phyloP scores from a whole-genome alignment of 306 rosid species.

The Alnus rubra region DNA sequence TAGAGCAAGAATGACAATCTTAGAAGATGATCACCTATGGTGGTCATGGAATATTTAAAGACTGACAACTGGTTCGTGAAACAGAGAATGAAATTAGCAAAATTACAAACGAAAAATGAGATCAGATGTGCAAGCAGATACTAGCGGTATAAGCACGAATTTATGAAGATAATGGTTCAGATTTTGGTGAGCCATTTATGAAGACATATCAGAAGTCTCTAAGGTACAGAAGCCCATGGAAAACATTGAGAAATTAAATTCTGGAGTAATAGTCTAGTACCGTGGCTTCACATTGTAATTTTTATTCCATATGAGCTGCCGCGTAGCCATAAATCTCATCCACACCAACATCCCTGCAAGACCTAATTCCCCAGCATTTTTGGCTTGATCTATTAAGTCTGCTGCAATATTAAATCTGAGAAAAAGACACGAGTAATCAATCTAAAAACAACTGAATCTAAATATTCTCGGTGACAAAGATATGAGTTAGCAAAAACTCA shows the following conservation, averaged over 20 bases:
- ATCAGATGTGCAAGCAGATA: conserved; percentile 22
- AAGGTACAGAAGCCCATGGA: conserved; percentile 19
- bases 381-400: conserved; percentile 75
- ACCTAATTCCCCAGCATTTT: conserved; percentile 74
- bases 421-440: conserved; percentile 27
- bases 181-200: conserved; percentile 12
- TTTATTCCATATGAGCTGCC: conserved; percentile 99
- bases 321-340: conserved; percentile 99
- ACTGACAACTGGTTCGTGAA: background rate
- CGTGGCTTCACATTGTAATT: conserved; percentile 99
- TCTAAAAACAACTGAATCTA: conserved; percentile 27
- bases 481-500: conserved; percentile 19
- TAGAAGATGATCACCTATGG: conserved; percentile 24
- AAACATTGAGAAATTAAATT: conserved; percentile 9
- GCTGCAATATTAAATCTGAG: conserved; percentile 95
- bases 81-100: background rate
- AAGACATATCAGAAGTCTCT: conserved; percentile 12
- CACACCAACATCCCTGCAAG: conserved; percentile 89
- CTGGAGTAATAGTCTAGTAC: conserved; percentile 40
- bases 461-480: conserved; percentile 15
- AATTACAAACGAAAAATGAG: conserved; percentile 1
- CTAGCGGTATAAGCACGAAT: background rate
- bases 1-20: conserved; percentile 15
- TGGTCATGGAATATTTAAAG: conserved; percentile 7
- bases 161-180: background rate